Evolutionary conservation across 2,329 filamentous ascomycete genomes (phyloP), one percentile per base, ranked within the genome.

Genomic region (Clarireedia homoeocarpa): DNA sequence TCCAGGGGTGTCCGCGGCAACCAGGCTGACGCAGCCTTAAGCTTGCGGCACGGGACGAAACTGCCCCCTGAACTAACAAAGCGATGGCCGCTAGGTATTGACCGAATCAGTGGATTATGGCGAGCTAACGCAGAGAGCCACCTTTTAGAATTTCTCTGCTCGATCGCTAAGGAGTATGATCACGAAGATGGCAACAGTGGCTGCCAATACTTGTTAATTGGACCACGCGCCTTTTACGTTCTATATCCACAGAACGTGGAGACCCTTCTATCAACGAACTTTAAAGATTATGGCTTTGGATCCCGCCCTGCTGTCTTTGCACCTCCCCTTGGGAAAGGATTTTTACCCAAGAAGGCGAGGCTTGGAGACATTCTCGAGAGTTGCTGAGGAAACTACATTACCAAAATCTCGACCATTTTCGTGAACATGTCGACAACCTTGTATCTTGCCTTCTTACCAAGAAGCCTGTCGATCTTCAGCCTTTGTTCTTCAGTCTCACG

Each of bases 401-500:
- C 26, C 52, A 56, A 54, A 57, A 62, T 27, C 53, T 61, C 9
- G 38, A 59, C 24, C 42, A 56, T 4, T 59, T 63, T 17, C 44
- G 36, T 10, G 57, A 60, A 6, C 56, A 59, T 48, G 58, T 59
- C 14, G 62, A 69, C 30, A 49, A 20, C 9, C 47, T 49, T 23
- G 3, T 39, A 15, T 34, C 47, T 2, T 58, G 27, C 27, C 10
- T 57, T 56, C 12, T 23, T 20, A 49, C 1, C 24, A n/a, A n/a
- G 23, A 56, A 55, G 61, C 2, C 40, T 62, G 49, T 68, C n/a
- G 68, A 74, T 56, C 57, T 75, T 0, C 66, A 73, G 56, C 68
- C 70, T 0, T 60, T 73, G 0, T 49, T 75, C 3, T 82, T 82
- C 65, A 72, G 72, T 50, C 67, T 82, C 23, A 82, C 80, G 0